phyloP scores from a whole-genome alignment of 768 basidiomycete genomes.

The Heimioporus sp. region DNA sequence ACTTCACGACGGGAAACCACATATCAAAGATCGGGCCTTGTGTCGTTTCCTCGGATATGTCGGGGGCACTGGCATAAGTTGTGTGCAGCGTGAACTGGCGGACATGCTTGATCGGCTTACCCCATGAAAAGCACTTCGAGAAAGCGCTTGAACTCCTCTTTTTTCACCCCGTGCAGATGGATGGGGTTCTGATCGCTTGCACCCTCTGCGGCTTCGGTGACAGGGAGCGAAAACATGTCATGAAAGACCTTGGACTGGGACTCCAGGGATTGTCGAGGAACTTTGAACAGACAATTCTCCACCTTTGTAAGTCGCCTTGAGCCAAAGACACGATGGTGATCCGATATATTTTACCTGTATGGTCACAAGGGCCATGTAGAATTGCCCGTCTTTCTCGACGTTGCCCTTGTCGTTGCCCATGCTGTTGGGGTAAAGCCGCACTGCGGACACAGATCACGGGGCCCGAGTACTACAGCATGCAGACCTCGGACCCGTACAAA shows the following conservation, averaged over 20 bases:
- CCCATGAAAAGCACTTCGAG: slow-evolving; percentile 21
- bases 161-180: slow-evolving; percentile 19
- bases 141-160: slow-evolving; percentile 24
- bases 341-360: slow-evolving; percentile 2
- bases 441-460: no score
- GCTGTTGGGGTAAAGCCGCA: no score
- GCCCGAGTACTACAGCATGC: no score
- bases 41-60: background rate
- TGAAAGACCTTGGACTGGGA: slow-evolving; percentile 24
- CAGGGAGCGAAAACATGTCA: slow-evolving; percentile 25
- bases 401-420: no score
- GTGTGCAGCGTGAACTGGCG: background rate
- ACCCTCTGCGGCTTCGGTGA: slow-evolving; percentile 14
- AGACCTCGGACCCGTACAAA: no score
- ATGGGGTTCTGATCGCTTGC: slow-evolving; percentile 22
- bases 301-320: slow-evolving; percentile 18
- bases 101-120: slow-evolving; percentile 2
- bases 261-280: slow-evolving; percentile 24
- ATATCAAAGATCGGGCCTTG: slow-evolving; percentile 12
- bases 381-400: slow-evolving; percentile 3
- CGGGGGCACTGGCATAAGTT: background rate
- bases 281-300: slow-evolving; percentile 24
- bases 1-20: slow-evolving; percentile 40
- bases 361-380: slow-evolving; percentile 19
- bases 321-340: background rate